Evolutionary conservation across 2,329 filamentous ascomycete genomes (phyloP).

Genomic region (Diaporthe ilicicola): DNA sequence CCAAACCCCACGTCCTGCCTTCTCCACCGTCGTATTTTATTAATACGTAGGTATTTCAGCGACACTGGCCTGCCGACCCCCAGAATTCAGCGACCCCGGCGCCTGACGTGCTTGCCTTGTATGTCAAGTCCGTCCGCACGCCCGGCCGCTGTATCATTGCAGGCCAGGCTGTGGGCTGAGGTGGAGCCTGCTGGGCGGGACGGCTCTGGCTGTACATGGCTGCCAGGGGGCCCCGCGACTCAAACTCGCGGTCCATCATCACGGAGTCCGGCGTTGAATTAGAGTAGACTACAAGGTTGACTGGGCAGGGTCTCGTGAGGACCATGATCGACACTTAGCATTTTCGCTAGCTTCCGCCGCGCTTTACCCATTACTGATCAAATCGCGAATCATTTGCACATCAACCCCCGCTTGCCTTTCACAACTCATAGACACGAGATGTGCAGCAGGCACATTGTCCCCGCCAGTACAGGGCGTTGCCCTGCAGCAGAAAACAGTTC

Average conservation of each 20-base stretch:
- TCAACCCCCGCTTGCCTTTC: constrained; percentile 45
- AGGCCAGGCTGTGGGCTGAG: constrained; percentile 26
- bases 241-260: constrained; percentile 20
- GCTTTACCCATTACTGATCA: constrained; percentile 27
- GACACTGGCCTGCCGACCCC: constrained; percentile 11
- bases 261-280: constrained; percentile 26
- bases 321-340: constrained; percentile 31
- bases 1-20: constrained; percentile 15
- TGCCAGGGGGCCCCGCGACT: constrained; percentile 14
- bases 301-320: constrained; percentile 23
- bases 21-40: constrained; percentile 20
- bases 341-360: constrained; percentile 32
- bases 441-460: constrained; percentile 1
- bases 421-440: constrained; percentile 33
- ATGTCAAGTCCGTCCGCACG: neutral
- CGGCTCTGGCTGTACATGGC: constrained; percentile 11
- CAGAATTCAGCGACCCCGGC: constrained; percentile 9
- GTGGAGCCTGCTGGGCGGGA: constrained; percentile 21
- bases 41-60: constrained; percentile 10
- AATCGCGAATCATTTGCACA: constrained; percentile 17
- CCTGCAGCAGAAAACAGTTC: constrained; percentile 7
- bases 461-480: constrained; percentile 14
- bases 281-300: constrained; percentile 25
- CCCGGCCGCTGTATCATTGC: constrained; percentile 7
- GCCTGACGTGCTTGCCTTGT: constrained; percentile 20